Evolutionary conservation across 108 stramenopile genomes (phyloP).

Genomic region (Conticribra weissflogii): DNA sequence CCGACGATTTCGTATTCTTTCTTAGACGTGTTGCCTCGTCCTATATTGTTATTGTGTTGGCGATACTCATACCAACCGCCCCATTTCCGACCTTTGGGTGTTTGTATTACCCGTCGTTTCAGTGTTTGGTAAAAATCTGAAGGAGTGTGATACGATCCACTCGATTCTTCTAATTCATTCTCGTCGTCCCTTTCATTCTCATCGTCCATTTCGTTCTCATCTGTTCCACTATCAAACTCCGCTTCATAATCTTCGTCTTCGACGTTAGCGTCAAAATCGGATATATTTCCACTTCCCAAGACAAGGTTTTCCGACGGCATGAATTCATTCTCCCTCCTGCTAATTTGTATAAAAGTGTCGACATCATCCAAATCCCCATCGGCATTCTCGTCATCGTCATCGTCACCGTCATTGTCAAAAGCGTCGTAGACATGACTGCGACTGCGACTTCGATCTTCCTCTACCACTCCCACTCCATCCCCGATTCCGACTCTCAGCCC

Average conservation of each 20-base stretch:
- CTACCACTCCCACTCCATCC: background rate
- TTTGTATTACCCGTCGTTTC: background rate
- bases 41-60: background rate
- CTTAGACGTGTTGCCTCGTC: too few species aligned
- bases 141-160: background rate
- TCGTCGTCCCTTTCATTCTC: background rate
- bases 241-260: too few species aligned
- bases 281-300: background rate
- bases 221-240: too few species aligned
- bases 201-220: too few species aligned
- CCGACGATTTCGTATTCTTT: too few species aligned
- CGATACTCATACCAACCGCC: background rate
- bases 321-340: too few species aligned
- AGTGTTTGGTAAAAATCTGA: background rate
- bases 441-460: too few species aligned
- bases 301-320: background rate
- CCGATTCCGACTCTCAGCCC: background rate
- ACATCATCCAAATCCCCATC: background rate
- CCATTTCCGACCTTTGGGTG: slow-evolving; percentile 13
- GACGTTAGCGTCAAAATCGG: too few species aligned
- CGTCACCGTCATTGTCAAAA: background rate
- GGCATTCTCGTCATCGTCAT: background rate
- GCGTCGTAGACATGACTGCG: background rate
- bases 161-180: background rate
- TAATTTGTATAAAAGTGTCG: too few species aligned